Evolutionary conservation across 2,329 filamentous ascomycete species (phyloP), one percentile per base, ranked within the genome.

Genomic region (Ophiosphaerella herpotricha): DNA sequence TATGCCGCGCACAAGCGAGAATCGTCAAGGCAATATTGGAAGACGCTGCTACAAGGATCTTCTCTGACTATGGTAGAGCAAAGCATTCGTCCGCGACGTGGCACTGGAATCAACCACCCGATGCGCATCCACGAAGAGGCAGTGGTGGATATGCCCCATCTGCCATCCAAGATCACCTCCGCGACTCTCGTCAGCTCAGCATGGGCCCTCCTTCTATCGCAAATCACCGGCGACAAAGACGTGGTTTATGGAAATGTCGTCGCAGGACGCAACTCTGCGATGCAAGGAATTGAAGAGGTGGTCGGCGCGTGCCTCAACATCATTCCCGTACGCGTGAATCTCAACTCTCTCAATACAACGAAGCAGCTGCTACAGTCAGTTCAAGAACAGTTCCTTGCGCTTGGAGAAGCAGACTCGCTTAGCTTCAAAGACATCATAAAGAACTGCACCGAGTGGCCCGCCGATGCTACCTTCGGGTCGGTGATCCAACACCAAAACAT

Each of bases 281-380:
- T 51, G 1, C 21, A 39, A 3, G 59, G 55, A 2, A 54, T 70
- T 83, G 95, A 91, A 74, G 91, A 97, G 77, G 95, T 97, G 82
- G 97, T 97, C 69, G 93, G 91, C 54, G 93, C 93, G 52, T 93
- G 93, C 71, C 82, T 96, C 69, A 96, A 91, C 24, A 5, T 8
- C 24, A 8, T 26, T 5, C 24, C 24, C 8, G 24, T 26, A 5
- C 24, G 24, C 5, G 24, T 26, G 5, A 5, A 26, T 5, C 24
- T 8, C 24, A 26, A 8, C 24, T 26, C 24, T 5, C 5, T 8
- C 24, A 26, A 5, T 5, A 26, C 24, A 26, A 8, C 24, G 5
- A 8, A 5, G 24, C 5, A 26, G 8, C 24, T 26, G 5, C 24
- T 26, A 5, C 24, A 8, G 5, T 26, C 24, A 8, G 24, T 26